Base-by-base conservation (phyloP, 2,329 filamentous ascomycete genomes). In the Trichoderma koningiopsis region DNA sequence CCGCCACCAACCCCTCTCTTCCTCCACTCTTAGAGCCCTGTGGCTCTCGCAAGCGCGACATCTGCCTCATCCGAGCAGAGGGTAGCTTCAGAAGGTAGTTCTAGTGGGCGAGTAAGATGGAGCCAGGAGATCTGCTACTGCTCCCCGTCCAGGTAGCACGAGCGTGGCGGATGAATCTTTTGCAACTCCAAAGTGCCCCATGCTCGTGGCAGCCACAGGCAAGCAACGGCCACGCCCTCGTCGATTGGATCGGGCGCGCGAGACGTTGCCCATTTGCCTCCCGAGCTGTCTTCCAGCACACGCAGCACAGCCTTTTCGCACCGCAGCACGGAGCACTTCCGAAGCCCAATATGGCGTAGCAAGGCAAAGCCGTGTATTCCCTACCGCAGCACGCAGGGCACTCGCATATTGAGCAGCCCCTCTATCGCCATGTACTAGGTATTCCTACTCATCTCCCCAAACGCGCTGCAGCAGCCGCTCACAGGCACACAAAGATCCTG, bases 1-100 rank as follows among this genome's bases (percentile, higher is more conserved):
- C 53, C 68, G 68, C 68, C 63, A 70, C 68, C 63, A 22, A 68
- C 55, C 62, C 62, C 68, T 68, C 57, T 61, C 68, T 31, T 47
- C 62, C 63, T 61, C 63, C 66, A 56, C 57, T 47, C 66, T 43
- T 37, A 33, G 57, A 62, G 49, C 59, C 53, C 59, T 69, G 57
- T 62, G 58, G 49, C 67, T 63, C 52, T 49, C 22, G 40, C 37
- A 57, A 56, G 52, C 63, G 53, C 52, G 47, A 49, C 53, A 43
- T 57, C 37, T 58, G 63, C 53, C 63, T 66, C 63, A 49, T 57
- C 53, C 33, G 22, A 33, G 56, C 56, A 58, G 56, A 58, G 56
- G n/a, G 16, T 55, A 66, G 53, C 40, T 43, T 19, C 40, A 59
- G 56, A 68, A 57, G 43, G 57, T 22, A 58, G 56, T 43, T 58